Conservation (phyloP, 2,329 filamentous ascomycete genomes). For the Claviceps africana region DNA sequence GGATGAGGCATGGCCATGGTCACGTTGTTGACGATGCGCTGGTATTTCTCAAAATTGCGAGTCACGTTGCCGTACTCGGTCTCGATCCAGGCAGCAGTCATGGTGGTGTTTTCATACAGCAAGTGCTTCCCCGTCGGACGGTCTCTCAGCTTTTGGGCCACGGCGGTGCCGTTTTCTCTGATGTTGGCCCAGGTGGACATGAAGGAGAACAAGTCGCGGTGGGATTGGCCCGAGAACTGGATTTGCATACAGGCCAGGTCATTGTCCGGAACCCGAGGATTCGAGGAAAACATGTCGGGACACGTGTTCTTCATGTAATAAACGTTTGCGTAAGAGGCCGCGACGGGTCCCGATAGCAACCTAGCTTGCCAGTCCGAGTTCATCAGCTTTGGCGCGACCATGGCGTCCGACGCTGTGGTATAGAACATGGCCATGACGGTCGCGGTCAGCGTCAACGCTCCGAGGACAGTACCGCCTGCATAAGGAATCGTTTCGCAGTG, state of each 20-base stretch:
- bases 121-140: conserved; percentile 49
- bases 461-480: conserved; percentile 49
- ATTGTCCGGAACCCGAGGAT: conserved; percentile 27
- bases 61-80: conserved; percentile 36
- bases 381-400: conserved; percentile 60
- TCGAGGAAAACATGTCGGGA: conserved; percentile 40
- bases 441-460: conserved; percentile 46
- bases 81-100: conserved; percentile 57
- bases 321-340: conserved; percentile 49
- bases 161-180: conserved; percentile 28
- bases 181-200: conserved; percentile 39
- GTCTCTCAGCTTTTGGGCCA: conserved; percentile 23
- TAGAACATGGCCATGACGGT: conserved; percentile 58
- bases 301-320: conserved; percentile 42
- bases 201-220: conserved; percentile 54
- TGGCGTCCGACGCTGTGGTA: conserved; percentile 59
- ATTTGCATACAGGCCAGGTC: conserved; percentile 50
- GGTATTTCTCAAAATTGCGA: conserved; percentile 30
- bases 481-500: conserved; percentile 52
- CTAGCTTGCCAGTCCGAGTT: conserved; percentile 36
- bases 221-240: conserved; percentile 54
- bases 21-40: conserved; percentile 58
- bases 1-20: conserved; percentile 66
- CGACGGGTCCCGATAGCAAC: conserved; percentile 41
- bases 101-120: conserved; percentile 58